Evolutionary conservation across 2,329 filamentous ascomycete species (phyloP).

Genomic region (Elsinoe necatrix): DNA sequence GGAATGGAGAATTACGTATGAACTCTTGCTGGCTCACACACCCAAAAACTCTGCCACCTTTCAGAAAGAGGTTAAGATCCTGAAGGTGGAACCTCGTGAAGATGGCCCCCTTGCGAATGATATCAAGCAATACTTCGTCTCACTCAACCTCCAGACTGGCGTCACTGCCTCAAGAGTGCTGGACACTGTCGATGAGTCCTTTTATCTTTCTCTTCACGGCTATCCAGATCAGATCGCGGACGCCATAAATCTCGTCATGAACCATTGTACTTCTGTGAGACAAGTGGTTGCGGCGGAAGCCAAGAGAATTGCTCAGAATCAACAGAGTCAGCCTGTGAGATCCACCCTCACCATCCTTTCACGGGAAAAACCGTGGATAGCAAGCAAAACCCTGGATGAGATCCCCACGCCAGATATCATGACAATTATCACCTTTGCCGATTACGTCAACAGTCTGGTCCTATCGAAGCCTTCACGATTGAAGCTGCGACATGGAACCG

Average conservation of each 20-base stretch:
- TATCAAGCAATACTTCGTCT: not conserved
- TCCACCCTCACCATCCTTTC: not conserved
- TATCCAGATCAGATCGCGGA: not conserved
- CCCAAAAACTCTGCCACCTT: not conserved
- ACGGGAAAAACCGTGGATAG: not conserved
- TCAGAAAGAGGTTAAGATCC: not conserved
- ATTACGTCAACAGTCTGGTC: constrained; percentile 15
- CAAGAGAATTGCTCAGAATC: not conserved
- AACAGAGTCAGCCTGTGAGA: not conserved
- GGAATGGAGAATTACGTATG: not conserved
- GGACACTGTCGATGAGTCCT: not conserved
- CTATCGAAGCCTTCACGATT: not conserved
- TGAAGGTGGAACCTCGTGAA: not conserved
- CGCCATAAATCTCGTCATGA: not conserved
- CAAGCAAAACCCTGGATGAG: not conserved
- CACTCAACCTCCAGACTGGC: not conserved
- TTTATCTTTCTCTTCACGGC: not conserved
- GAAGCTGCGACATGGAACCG: not conserved
- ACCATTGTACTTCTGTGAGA: not conserved
- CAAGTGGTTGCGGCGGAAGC: not conserved
- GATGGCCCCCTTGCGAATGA: not conserved
- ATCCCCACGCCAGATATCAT: not conserved
- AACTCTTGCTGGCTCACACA: not conserved
- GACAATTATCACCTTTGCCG: constrained; percentile 14
- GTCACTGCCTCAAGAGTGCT: not conserved